Evolutionary conservation across 1,284 basidiomycete genomes (phyloP), one percentile per base, ranked within the genome.

Genomic region (Ceratobasidium sp.): DNA sequence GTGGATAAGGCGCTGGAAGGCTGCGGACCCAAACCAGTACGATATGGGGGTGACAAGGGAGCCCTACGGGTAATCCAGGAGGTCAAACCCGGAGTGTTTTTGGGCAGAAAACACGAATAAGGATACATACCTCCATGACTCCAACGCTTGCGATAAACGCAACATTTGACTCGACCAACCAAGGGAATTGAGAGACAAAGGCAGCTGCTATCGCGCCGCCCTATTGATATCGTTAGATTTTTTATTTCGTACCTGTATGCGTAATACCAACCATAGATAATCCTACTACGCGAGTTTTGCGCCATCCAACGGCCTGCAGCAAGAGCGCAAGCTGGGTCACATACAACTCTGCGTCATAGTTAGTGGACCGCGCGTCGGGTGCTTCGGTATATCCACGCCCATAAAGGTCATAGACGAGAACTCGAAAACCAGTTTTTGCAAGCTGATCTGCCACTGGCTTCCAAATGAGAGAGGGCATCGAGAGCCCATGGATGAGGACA

Each of bases 281-380:
- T 16, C 91, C 92, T 0, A 86, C 86, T 37, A 93, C 80, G 73
- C 86, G 83, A 0, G 90, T 87, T 75, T 87, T 86, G 8, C 86
- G 84, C 91, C 92, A 93, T 65, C 84, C 85, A 58, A 93, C 81
- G 77, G 92, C 87, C 77, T 93, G 92, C 85, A 93, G 87, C 69
- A 93, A 85, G 0, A 93, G 84, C 0, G 92, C 92, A n/a, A 93
- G 88, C 78, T 93, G 91, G 0, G 88, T 89, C 0, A 88, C 88
- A 80, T 91, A 90, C 5, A 93, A 83, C 2, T 83, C 81, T 1
- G 85, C 82, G 77, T 90, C 86, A 80, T 93, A 92, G 1, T 85
- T 86, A 6, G 85, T 86, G 39, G 88, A 85, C 0, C 90, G 92
- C 0, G 91, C 91, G 76, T 92, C 92, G 27, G 69, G 69, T 27